Percentiles rank a stretch among this genome's conserved stretches.
Conservation (phyloP, 352 stramenopile genomes). For the Globisporangium parvum region DNA sequence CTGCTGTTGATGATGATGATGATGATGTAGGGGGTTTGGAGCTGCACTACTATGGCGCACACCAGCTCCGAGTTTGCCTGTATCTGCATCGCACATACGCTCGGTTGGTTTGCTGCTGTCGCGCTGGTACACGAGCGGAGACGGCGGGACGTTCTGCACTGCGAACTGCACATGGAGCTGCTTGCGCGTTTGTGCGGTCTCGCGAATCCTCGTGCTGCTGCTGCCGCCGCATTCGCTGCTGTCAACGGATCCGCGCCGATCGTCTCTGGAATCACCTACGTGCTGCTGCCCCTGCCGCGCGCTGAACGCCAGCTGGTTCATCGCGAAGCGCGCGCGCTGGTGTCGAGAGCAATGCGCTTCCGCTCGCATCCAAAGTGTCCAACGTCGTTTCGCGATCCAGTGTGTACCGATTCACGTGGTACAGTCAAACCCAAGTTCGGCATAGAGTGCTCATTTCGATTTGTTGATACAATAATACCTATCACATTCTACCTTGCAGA, state of each 20-base stretch:
- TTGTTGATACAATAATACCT: too few species aligned
- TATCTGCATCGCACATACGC: background rate
- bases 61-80: background rate
- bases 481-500: too few species aligned
- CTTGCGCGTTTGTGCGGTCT: background rate
- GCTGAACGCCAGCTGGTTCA: constrained; percentile 25
- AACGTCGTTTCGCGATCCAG: constrained; percentile 7
- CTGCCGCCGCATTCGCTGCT: constrained; percentile 1
- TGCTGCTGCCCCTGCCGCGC: background rate
- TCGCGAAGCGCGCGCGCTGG: background rate
- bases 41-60: background rate
- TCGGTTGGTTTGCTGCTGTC: background rate
- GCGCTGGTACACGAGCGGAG: constrained; percentile 31
- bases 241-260: background rate
- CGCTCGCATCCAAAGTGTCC: constrained; percentile 1
- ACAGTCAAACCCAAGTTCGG: too few species aligned
- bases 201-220: background rate
- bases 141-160: constrained; percentile 32
- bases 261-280: background rate
- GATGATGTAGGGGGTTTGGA: background rate
- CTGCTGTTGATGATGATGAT: background rate
- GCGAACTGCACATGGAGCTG: constrained; percentile 39
- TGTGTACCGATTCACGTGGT: too few species aligned
- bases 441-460: too few species aligned
- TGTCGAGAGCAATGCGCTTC: background rate